Evolutionary conservation across 352 stramenopile genomes (phyloP).

Genomic region (Pythium vanterpoolii): DNA sequence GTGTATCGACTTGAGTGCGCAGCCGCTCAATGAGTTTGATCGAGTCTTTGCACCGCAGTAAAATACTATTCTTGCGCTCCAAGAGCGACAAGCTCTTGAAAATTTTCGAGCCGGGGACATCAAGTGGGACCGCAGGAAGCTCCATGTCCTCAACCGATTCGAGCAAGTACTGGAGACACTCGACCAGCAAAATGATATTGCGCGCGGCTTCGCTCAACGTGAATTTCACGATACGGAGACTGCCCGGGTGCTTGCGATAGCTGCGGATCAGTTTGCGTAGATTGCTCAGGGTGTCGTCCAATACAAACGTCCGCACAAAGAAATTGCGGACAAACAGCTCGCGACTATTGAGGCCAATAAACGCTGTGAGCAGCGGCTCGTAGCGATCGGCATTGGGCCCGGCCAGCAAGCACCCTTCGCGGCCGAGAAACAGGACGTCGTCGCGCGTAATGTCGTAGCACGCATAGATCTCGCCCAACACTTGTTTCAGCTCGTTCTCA

Average conservation of each 20-base stretch:
- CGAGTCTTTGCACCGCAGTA: conserved; percentile 91
- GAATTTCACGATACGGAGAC: conserved; percentile 79
- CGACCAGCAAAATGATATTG: conserved; percentile 95
- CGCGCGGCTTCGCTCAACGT: conserved; percentile 90
- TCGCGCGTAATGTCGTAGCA: conserved; percentile 96
- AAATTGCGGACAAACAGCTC: conserved; percentile 98
- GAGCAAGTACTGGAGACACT: conserved; percentile 94
- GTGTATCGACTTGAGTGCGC: conserved; percentile 89
- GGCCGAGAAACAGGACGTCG: conserved; percentile 95
- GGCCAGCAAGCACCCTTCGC: conserved; percentile 91
- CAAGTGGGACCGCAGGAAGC: conserved; percentile 45
- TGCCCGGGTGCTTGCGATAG: conserved; percentile 82
- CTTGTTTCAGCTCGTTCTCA: conserved; percentile 97
- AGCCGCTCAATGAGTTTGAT: conserved; percentile 94
- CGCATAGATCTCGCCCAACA: conserved; percentile 93
- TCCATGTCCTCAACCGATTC: conserved; percentile 93
- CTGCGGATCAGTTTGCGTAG: conserved; percentile 86
- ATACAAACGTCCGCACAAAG: conserved; percentile 94
- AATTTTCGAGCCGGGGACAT: conserved; percentile 64
- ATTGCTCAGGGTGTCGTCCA: conserved; percentile 92
- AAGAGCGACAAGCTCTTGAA: conserved; percentile 93
- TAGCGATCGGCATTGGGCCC: conserved; percentile 94
- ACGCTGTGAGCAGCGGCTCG: conserved; percentile 94
- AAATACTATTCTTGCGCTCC: conserved; percentile 87
- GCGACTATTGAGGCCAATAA: conserved; percentile 95